Evolutionary conservation across 2,329 filamentous ascomycete species (phyloP).

Genomic region (Cadophora malorum): DNA sequence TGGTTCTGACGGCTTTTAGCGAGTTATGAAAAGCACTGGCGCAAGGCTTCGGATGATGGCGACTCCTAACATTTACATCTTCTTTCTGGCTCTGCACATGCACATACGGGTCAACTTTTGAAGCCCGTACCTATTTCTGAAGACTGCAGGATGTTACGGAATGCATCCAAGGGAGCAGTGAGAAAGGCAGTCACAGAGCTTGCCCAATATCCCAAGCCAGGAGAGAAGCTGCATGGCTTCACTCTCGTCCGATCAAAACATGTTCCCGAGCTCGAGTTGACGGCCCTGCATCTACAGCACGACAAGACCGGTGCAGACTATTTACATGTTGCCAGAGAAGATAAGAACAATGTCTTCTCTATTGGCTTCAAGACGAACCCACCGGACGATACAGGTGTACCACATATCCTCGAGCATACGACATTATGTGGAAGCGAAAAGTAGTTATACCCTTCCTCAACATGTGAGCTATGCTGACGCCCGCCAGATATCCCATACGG

Average conservation of each 20-base stretch:
- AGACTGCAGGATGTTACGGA: constrained; percentile 55
- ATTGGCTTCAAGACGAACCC: constrained; percentile 99
- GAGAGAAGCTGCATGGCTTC: constrained; percentile 91
- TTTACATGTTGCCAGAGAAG: constrained; percentile 90
- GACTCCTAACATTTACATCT: not conserved
- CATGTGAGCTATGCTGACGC: constrained; percentile 42
- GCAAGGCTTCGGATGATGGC: constrained; percentile 2
- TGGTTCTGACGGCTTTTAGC: constrained; percentile 9
- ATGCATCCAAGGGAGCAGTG: constrained; percentile 54
- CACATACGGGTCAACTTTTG: constrained; percentile 3
- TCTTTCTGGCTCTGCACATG: not conserved
- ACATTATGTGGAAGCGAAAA: constrained; percentile 95
- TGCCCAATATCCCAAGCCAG: constrained; percentile 75
- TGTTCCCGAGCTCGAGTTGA: constrained; percentile 91
- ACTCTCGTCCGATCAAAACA: constrained; percentile 88
- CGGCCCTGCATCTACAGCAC: constrained; percentile 87
- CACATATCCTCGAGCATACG: constrained; percentile 97
- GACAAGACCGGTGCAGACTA: constrained; percentile 97
- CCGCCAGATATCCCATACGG: constrained; percentile 84
- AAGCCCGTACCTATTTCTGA: not conserved
- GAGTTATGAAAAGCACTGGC: constrained; percentile 17
- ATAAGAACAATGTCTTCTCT: constrained; percentile 99
- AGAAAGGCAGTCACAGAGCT: constrained; percentile 76
- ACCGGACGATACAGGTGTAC: constrained; percentile 92
- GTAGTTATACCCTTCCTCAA: constrained; percentile 53